phyloP scores from a whole-genome alignment of 2,329 filamentous ascomycete species.

The Aureobasidium vineae region DNA sequence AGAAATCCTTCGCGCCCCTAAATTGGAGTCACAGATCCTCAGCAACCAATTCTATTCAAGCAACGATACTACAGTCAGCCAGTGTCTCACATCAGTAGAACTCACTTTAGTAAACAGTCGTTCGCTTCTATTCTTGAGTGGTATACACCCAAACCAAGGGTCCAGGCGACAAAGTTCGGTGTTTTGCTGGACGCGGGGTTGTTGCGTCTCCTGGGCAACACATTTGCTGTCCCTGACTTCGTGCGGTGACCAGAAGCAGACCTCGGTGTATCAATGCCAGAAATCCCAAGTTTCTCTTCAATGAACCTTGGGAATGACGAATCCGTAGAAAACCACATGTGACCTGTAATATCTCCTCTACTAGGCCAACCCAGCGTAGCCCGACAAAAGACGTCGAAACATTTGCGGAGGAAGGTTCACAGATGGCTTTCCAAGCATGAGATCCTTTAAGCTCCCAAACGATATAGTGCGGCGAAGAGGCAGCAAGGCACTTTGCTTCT shows the following conservation, averaged over 20 bases:
- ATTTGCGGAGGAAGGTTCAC: no score
- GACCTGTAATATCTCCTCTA: no score
- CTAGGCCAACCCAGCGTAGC: no score
- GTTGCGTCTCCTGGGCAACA: not conserved
- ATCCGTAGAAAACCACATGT: no score
- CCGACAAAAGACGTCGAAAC: no score
- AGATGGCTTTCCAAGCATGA: not conserved
- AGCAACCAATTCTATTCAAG: no score
- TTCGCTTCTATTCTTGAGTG: not conserved
- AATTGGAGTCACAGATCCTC: no score
- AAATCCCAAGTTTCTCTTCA: no score
- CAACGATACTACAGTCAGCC: no score
- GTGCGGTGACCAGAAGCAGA: not conserved
- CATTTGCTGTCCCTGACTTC: not conserved
- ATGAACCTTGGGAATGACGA: no score
- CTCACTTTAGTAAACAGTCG: no score
- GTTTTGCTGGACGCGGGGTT: not conserved
- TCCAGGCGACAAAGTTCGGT: not conserved
- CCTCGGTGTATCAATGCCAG: not conserved
- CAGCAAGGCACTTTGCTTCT: not conserved
- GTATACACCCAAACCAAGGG: not conserved
- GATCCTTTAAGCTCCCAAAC: not conserved
- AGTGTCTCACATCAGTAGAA: no score
- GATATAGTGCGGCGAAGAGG: constrained; percentile 7
- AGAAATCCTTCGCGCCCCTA: not conserved